Evolutionary conservation across 2,329 filamentous ascomycete species (phyloP), one percentile per base, ranked within the genome.

Genomic region (Colletotrichum sp.): DNA sequence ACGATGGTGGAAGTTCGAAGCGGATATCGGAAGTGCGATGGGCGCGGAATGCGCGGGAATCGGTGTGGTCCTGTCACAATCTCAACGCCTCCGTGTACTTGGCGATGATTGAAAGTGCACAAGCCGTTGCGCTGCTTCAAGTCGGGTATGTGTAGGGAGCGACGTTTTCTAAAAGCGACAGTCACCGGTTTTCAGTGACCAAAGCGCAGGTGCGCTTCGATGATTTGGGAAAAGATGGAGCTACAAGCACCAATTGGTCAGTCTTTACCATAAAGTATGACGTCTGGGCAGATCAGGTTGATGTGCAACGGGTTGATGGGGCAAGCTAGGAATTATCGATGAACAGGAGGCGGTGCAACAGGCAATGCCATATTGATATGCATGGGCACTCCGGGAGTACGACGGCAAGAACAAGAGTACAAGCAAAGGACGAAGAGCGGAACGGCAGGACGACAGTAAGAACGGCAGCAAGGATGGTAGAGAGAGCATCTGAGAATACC

Each of bases 31-130:
- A n/a, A 21, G 12, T 13, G 44, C n/a, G 44, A 52, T 52, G 44
- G 7, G 44, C 44, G 44, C 44, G 44, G 44, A 52, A 52, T 52
- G 44, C 44, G 44, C 44, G 44, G 44, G 44, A 52, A 52, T 7
- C n/a, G 44, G 44, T 21, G 44, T 52, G 44, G 44, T 21, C 44
- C 44, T 52, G n/a, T 30, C 55, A 59, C 49, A 39, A 74, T 69
- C 36, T 44, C 65, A 62, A 69, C 36, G 74, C 74, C 74, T 65
- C 10, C 70, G 70, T 76, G 28, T 76, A 76, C 74, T 74, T 74
- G 74, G 74, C 70, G 70, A 66, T 69, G 57, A 30, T 60, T 64
- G 59, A 68, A 9, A 52, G 15, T 21, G 32, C 70, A 30, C 15
- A 49, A 57, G n/a, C 39, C 30, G 55, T 34, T 65, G 44, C 32